Evolutionary conservation across 192 early-diverging fungal genomes (phyloP), one percentile per base, ranked within the genome.

Genomic region (Coemansia aciculifera): DNA sequence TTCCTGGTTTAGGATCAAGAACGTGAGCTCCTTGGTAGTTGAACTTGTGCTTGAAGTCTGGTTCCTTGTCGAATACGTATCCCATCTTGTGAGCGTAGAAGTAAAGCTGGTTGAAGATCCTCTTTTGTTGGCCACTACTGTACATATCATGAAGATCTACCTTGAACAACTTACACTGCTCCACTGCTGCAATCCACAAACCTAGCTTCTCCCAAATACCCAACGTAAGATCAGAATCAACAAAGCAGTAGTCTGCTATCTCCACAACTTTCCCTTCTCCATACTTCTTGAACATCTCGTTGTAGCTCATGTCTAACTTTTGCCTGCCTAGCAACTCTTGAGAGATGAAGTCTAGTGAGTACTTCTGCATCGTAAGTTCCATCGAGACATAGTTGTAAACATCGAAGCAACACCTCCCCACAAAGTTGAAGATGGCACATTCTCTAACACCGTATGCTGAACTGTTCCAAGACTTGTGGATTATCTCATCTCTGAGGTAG

Each of bases 101-200:
- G 56, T 67, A 73, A 0, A 73, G 71, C 29, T 66, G 65, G 59
- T 66, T 62, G 24, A 68, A 68, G 5, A 73, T 73, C 43, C 64
- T 62, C 38, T 73, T 73, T 51, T 73, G 71, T 63, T 73, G 71
- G n/a, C 71, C 71, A 66, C 64, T 52, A 54, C 65, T 73, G 31
- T 73, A 73, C 48, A 73, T 32, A 10, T 66, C 59, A 43, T 73
- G 59, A 10, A 73, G 19, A 38, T 60, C 24, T 15, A 67, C 46
- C 46, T 52, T 59, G 48, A 42, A 67, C n/a, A 73, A 21, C 39
- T 67, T 62, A n/a, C 49, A 63, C 21, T 61, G 46, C 36, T 59
- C 59, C 24, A 61, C 42, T 36, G 27, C 60, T 48, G 61, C 66
- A 49, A 61, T 61, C 60, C 61, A 73, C 38, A 66, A 46, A 10